These are phyloP conservation scores for Vaccinium corymbosum DNA, from an alignment of 148 eudicot species.

Conservation along the genomic window DNA sequence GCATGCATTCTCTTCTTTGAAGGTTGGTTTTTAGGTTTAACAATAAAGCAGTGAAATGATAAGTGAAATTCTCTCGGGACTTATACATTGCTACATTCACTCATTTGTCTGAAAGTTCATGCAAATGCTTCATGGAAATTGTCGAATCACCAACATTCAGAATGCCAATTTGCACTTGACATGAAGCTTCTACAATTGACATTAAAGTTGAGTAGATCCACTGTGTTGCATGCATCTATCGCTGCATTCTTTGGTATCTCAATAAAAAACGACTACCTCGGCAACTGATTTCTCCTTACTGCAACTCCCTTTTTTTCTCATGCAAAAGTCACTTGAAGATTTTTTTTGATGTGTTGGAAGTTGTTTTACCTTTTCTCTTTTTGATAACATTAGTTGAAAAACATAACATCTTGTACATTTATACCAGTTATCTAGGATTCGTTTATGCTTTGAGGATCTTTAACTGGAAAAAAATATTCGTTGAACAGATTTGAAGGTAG, in stretches of 20 bases:
- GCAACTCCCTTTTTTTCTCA: not conserved
- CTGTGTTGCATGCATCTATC: not conserved
- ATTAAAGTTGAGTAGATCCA: not conserved
- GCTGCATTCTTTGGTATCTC: slow-evolving; percentile 6
- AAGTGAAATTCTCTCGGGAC: not conserved
- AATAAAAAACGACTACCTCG: not conserved
- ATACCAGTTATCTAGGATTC: not conserved
- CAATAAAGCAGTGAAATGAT: not conserved
- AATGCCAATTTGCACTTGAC: not conserved
- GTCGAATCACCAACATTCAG: not conserved
- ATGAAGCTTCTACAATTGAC: not conserved
- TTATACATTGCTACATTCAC: not conserved
- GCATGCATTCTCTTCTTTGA: not conserved
- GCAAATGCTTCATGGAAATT: not conserved
- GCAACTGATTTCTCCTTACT: not conserved
- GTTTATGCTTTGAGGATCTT: not conserved
- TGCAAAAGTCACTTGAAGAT: not conserved
- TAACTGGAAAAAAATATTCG: not conserved
- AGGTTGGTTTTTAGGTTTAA: not conserved
- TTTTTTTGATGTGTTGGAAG: not conserved
- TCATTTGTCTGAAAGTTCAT: not conserved
- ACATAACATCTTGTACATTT: not conserved
- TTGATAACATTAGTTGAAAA: not conserved
- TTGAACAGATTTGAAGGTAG: not conserved
- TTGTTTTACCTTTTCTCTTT: not conserved